A percentile compares a stretch with the other conserved stretches of the same genome.
Conservation (phyloP, 257 asterid genomes). For the Solanum sparsipilum region DNA sequence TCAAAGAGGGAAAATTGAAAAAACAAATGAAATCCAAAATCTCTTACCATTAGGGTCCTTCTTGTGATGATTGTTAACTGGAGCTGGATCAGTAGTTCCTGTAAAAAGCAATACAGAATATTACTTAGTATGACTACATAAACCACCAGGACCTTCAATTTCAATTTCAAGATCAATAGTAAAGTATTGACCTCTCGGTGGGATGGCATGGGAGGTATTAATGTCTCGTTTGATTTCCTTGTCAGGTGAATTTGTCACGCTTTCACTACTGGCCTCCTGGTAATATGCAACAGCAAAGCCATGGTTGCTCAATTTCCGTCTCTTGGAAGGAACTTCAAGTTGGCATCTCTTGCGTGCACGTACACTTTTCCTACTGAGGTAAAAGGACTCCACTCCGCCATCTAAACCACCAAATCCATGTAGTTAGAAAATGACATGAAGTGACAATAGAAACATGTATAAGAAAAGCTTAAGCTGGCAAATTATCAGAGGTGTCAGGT, state of each 20-base stretch:
- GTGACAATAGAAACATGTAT: neutral
- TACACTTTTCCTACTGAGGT: constrained; percentile 45
- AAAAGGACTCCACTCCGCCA: constrained; percentile 50
- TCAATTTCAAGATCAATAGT: neutral
- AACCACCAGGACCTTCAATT: neutral
- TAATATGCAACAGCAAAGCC: constrained; percentile 38
- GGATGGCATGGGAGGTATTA: neutral
- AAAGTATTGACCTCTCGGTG: constrained; percentile 21
- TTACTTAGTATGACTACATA: constrained; percentile 5
- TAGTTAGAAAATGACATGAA: neutral
- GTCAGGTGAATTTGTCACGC: constrained; percentile 49
- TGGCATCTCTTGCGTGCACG: constrained; percentile 43
- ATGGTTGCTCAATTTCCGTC: constrained; percentile 57
- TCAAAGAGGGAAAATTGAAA: neutral
- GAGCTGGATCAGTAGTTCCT: constrained; percentile 34
- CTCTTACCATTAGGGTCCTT: constrained; percentile 54
- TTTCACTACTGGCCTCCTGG: constrained; percentile 59
- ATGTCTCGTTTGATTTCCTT: constrained; percentile 30
- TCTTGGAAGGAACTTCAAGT: constrained; percentile 44
- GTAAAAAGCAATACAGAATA: constrained; percentile 6
- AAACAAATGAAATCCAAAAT: neutral
- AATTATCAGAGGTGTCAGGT: neutral
- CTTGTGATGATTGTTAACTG: constrained; percentile 31
- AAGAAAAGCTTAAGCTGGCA: neutral
- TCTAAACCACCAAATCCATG: constrained; percentile 24